Percentiles rank a stretch among this genome's conserved stretches.
Evolutionary conservation across 2,329 filamentous ascomycete species (phyloP).

Genomic region (Colletotrichum tamarilloi): DNA sequence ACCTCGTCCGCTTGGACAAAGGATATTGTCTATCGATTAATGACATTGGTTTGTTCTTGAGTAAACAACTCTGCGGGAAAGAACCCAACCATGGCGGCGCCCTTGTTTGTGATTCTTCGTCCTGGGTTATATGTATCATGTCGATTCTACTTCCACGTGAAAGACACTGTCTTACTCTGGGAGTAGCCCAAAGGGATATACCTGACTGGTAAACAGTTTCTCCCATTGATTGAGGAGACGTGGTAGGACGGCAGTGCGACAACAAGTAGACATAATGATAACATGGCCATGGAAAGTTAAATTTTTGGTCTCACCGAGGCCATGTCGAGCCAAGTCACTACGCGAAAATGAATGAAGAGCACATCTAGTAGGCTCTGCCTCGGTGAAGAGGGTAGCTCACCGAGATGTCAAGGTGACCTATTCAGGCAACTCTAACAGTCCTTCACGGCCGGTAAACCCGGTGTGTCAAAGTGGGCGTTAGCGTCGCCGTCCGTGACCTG

Average conservation of each 20-base stretch:
- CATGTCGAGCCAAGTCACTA: neutral
- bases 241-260: neutral
- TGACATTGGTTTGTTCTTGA: neutral
- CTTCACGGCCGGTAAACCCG: constrained; percentile 8
- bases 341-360: neutral
- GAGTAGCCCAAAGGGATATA: constrained; percentile 7
- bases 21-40: neutral
- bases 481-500: constrained; percentile 8
- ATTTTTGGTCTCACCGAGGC: neutral
- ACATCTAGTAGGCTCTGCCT: neutral
- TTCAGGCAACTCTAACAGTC: constrained; percentile 29
- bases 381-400: neutral
- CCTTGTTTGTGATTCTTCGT: neutral
- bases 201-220: neutral
- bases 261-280: too few species aligned
- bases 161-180: constrained; percentile 2
- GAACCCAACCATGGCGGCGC: neutral
- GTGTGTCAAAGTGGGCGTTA: constrained; percentile 19
- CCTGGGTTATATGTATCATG: neutral
- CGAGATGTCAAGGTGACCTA: constrained; percentile 6
- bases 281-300: too few species aligned
- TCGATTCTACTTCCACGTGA: constrained; percentile 4
- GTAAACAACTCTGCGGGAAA: neutral
- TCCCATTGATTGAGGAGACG: constrained; percentile 14
- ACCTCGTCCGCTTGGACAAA: neutral